A percentile compares a stretch with the other conserved stretches of the same genome.
Evolutionary conservation across 345 rosid genomes (phyloP).

Genomic region (Clarkia xantiana): DNA sequence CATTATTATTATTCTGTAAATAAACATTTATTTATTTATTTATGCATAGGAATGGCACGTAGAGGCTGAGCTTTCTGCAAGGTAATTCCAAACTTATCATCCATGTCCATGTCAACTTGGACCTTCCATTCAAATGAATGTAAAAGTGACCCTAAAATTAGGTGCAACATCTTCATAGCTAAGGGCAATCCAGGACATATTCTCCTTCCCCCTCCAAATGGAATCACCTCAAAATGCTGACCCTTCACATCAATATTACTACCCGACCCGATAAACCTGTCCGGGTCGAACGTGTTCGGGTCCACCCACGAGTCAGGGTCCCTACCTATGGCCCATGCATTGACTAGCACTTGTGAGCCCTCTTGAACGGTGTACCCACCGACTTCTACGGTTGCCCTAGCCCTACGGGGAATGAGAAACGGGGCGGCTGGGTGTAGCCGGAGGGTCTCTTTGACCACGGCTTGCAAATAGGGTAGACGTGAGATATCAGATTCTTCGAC

Average conservation of each 20-base stretch:
- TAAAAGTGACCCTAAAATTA: conserved; percentile 18
- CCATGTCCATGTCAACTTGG: conserved; percentile 16
- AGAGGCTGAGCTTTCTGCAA: conserved; percentile 10
- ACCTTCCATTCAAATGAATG: conserved; percentile 17
- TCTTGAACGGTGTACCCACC: conserved; percentile 11
- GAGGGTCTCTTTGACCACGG: conserved; percentile 13
- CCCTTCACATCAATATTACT: conserved; percentile 16
- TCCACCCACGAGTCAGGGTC: conserved; percentile 11
- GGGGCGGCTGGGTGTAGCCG: conserved; percentile 16
- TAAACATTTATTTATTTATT: too few species aligned
- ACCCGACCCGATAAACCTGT: conserved; percentile 15
- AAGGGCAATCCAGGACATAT: conserved; percentile 24
- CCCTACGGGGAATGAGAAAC: conserved; percentile 13
- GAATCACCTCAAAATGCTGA: conserved; percentile 13
- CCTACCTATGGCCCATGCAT: conserved; percentile 16
- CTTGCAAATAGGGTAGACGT: conserved; percentile 12
- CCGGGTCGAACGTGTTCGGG: conserved; percentile 13
- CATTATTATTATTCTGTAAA: too few species aligned
- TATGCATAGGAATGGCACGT: conserved; percentile 5
- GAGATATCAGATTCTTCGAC: conserved; percentile 14
- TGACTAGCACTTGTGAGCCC: conserved; percentile 14
- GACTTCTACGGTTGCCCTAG: conserved; percentile 3
- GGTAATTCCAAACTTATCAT: conserved; percentile 16
- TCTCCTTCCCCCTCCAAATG: conserved; percentile 24
- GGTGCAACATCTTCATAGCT: conserved; percentile 14